Conservation (phyloP, 257 asterid species). For the Petunia secreta region DNA sequence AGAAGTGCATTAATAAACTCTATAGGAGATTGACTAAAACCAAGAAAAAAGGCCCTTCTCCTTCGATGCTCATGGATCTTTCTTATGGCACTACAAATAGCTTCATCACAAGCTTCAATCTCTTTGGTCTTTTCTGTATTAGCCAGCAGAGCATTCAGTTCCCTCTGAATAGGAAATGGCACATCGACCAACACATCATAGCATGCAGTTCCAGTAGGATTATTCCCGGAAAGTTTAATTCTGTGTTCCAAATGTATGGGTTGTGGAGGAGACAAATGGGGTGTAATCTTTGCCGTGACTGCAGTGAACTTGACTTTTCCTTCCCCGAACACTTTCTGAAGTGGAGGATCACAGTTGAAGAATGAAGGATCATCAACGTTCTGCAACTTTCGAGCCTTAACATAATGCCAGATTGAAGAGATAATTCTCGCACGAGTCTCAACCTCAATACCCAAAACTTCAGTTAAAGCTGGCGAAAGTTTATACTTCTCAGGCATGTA, state of each 20-base stretch:
- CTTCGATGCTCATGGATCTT: slow-evolving; percentile 93
- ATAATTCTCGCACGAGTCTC: slow-evolving; percentile 90
- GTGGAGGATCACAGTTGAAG: slow-evolving; percentile 89
- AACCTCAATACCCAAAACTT: slow-evolving; percentile 89
- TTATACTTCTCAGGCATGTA: slow-evolving; percentile 87
- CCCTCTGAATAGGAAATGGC: slow-evolving; percentile 94
- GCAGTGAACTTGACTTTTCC: slow-evolving; percentile 69
- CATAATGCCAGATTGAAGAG: slow-evolving; percentile 94
- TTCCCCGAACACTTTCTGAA: slow-evolving; percentile 88
- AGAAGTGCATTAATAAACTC: slow-evolving; percentile 85
- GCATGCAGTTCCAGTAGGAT: slow-evolving; percentile 91
- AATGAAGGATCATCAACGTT: slow-evolving; percentile 80
- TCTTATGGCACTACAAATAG: slow-evolving; percentile 84
- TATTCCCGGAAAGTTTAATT: slow-evolving; percentile 85
- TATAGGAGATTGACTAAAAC: slow-evolving; percentile 95
- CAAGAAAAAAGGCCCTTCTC: slow-evolving; percentile 95
- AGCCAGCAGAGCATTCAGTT: slow-evolving; percentile 78
- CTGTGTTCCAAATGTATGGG: slow-evolving; percentile 92
- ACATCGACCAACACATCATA: slow-evolving; percentile 88
- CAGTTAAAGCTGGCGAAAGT: slow-evolving; percentile 77
- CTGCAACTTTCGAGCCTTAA: slow-evolving; percentile 91
- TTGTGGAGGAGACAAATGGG: slow-evolving; percentile 81
- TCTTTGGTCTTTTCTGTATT: slow-evolving; percentile 91
- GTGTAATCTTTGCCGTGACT: slow-evolving; percentile 81
- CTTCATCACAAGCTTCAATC: slow-evolving; percentile 92